Conservation (phyloP, 1,284 basidiomycete genomes). For the Heterobasidion annosum region DNA sequence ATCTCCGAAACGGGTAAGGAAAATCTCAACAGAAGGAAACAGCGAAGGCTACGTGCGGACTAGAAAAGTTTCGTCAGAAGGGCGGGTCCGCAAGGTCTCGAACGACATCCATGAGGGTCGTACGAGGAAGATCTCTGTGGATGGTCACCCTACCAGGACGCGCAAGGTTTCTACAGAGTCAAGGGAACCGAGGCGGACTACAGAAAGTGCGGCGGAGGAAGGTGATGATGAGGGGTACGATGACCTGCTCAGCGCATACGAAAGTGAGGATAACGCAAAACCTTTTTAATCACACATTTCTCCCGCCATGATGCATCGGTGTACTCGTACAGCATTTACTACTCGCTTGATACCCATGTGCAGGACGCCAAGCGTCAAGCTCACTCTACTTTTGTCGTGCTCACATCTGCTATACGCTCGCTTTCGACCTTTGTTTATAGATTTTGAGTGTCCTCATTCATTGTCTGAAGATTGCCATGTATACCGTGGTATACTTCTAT, state of each 20-base stretch:
- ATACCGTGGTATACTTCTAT: slow-evolving; percentile 48
- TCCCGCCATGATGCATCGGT: neutral
- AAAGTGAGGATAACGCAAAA: slow-evolving; percentile 44
- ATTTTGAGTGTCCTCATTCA: neutral
- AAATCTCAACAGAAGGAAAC: slow-evolving; percentile 32
- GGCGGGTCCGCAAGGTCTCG: slow-evolving; percentile 17
- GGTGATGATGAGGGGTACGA: slow-evolving; percentile 75
- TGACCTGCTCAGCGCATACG: slow-evolving; percentile 68
- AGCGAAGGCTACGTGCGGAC: slow-evolving; percentile 17
- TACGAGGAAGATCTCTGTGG: slow-evolving; percentile 22
- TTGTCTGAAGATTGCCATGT: slow-evolving; percentile 24
- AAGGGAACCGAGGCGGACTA: slow-evolving; percentile 23
- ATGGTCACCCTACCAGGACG: slow-evolving; percentile 19
- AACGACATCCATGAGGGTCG: slow-evolving; percentile 19
- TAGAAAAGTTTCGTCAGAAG: slow-evolving; percentile 25
- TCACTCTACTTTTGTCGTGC: too few relatives aligned
- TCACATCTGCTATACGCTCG: too few relatives aligned
- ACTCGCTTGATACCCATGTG: too few relatives aligned
- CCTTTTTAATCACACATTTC: neutral
- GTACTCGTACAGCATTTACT: too few relatives aligned
- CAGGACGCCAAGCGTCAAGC: too few relatives aligned
- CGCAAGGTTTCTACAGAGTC: slow-evolving; percentile 34
- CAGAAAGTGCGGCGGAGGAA: slow-evolving; percentile 57
- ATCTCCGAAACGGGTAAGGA: slow-evolving; percentile 31
- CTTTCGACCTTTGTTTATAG: too few relatives aligned